Conservation (phyloP, 2,329 filamentous ascomycete genomes). For the Akanthomyces dipterigenus region DNA sequence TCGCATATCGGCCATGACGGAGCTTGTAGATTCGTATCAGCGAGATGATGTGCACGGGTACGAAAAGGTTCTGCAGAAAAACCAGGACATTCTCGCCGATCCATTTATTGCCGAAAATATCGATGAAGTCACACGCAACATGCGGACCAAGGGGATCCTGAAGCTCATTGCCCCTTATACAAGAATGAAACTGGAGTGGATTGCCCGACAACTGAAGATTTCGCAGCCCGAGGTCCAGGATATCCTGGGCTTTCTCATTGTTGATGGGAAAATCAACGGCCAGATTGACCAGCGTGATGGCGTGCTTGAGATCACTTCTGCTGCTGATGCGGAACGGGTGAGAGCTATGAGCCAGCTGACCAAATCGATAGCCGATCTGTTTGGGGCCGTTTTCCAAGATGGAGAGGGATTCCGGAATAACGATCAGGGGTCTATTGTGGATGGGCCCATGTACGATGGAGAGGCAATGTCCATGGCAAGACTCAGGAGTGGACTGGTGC, state of each 20-base stretch:
- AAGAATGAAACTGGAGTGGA: conserved; percentile 80
- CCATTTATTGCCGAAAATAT: conserved; percentile 98
- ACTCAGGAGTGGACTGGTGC: neutral
- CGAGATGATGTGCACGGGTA: conserved; percentile 90
- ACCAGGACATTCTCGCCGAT: conserved; percentile 83
- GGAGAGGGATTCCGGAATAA: conserved; percentile 58
- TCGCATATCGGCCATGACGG: conserved; percentile 93
- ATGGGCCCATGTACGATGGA: conserved; percentile 19
- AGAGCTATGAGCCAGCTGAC: conserved; percentile 68
- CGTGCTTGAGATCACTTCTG: conserved; percentile 71
- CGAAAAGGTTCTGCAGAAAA: conserved; percentile 77
- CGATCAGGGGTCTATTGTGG: conserved; percentile 21
- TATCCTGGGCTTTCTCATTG: conserved; percentile 89
- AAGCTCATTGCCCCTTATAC: conserved; percentile 94
- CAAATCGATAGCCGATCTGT: conserved; percentile 61
- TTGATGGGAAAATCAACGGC: conserved; percentile 79
- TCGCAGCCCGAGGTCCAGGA: conserved; percentile 82
- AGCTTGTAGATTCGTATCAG: conserved; percentile 94
- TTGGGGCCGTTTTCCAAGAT: conserved; percentile 66
- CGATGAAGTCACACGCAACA: conserved; percentile 95
- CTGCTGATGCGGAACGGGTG: conserved; percentile 67
- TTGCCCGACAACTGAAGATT: conserved; percentile 83
- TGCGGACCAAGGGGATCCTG: conserved; percentile 91
- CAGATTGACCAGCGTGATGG: conserved; percentile 86
- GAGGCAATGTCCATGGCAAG: conserved; percentile 2